Evolutionary conservation across 1,139 yeast species (phyloP).

Genomic region (Geotrichum aggregatum): DNA sequence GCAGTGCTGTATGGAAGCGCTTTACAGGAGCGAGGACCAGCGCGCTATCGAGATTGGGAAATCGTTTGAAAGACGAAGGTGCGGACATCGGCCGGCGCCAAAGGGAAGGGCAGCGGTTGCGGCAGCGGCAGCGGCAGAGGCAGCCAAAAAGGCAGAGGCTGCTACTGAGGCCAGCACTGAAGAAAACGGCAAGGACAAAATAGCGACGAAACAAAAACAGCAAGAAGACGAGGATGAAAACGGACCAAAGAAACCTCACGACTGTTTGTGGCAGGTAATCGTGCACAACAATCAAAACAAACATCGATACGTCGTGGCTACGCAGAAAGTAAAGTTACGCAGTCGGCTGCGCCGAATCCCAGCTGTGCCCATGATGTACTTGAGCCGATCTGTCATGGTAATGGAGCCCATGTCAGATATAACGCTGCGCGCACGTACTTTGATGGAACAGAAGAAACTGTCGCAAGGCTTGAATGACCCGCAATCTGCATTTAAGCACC

Average conservation of each 20-base stretch:
- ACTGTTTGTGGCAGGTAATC: conserved; percentile 72
- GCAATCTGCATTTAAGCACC: conserved; percentile 39
- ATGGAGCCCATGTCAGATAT: conserved; percentile 89
- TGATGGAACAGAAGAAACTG: conserved; percentile 62
- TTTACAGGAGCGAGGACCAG: conserved; percentile 68
- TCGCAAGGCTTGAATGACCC: conserved; percentile 70
- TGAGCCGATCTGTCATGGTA: conserved; percentile 88
- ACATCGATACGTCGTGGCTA: conserved; percentile 84
- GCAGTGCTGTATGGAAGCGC: conserved; percentile 87
- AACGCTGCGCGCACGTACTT: conserved; percentile 52
- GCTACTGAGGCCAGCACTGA: conserved; percentile 12
- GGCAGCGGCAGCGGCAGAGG: neutral
- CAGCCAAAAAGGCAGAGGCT: conserved; percentile 1
- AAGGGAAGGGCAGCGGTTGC: conserved; percentile 10
- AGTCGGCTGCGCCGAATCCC: conserved; percentile 67
- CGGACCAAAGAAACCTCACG: conserved; percentile 52
- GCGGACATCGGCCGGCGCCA: conserved; percentile 44
- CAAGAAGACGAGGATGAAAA: neutral
- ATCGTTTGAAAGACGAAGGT: conserved; percentile 72
- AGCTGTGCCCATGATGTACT: conserved; percentile 82
- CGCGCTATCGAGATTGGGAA: conserved; percentile 76
- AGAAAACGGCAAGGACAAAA: neutral
- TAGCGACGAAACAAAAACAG: neutral
- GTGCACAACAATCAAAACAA: conserved; percentile 72
- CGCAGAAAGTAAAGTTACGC: conserved; percentile 71